Base-by-base conservation (phyloP, 805 yeast species). In the Kodamaea restingae region DNA sequence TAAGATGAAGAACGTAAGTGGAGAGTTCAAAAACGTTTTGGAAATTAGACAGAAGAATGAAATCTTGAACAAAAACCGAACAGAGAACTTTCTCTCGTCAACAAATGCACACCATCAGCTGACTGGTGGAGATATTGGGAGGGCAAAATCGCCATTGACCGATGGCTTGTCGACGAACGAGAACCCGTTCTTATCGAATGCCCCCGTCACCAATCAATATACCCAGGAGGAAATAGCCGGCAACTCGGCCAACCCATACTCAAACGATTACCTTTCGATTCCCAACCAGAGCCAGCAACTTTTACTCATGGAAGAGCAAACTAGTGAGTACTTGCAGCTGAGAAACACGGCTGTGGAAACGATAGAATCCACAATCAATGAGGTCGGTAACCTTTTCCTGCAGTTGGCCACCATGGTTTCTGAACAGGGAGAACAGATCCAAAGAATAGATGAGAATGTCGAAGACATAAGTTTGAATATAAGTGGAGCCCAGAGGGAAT, bases 341-440 rank as follows among this genome's bases (percentile, higher is more conserved):
- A 75, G 98, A 53, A 82, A 81, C 51, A 61, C 81, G 33, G 98
- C 98, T 0, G 96, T 93, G 37, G 98, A 91, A 56, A 87, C 97
- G 0, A 93, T 93, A 36, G 98, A 93, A 58, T 76, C 88, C n/a
- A 93, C 98, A 0, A 93, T 93, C 45, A 91, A 91, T 55, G 98
- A 93, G 61, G 95, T 93, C 35, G 98, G 98, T 31, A 84, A 85
- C 36, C 71, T 93, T 44, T 93, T 93, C 66, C 91, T 86, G 52
- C 98, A 93, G 62, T 71, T 93, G 51, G 96, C 98, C 4, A 84
- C 95, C 1, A 91, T 93, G 98, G 97, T 93, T 6, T 88, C 86
- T 45, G 98, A 93, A 60, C 98, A 93, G 63, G 91, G 98, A 29
- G 98, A 93, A 52, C 85, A 84, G 11, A 91, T 93, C 41, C 98